Percentiles rank a stretch among this genome's conserved stretches.
phyloP scores from a whole-genome alignment of 164 flowering plant species.

The Euptelea pleiosperma region DNA sequence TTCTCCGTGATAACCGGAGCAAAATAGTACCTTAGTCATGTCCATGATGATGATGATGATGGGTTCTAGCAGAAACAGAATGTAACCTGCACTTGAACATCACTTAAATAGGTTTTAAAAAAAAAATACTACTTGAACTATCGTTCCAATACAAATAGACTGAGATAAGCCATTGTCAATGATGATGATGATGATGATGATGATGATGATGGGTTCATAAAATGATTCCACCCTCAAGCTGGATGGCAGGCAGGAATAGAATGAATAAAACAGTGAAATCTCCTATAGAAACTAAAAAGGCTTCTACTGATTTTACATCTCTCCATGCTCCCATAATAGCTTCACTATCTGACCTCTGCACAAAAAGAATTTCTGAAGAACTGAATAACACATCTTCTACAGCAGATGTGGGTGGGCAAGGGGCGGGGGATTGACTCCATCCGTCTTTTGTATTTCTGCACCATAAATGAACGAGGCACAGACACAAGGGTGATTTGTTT shows the following conservation, averaged over 20 bases:
- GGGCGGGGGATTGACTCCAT: neutral
- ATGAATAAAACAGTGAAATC: neutral
- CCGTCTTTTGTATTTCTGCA: neutral
- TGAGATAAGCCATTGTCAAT: neutral
- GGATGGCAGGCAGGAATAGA: neutral
- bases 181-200: neutral
- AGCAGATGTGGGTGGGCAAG: neutral
- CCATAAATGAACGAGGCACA: conserved; percentile 1
- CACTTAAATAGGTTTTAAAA: too few species aligned
- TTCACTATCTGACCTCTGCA: conserved; percentile 11
- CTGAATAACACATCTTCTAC: neutral
- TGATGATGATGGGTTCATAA: neutral
- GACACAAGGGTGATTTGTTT: neutral
- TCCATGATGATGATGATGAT: too few species aligned
- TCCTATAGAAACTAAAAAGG: neutral
- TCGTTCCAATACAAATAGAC: neutral
- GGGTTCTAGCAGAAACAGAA: too few species aligned
- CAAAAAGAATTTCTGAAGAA: neutral
- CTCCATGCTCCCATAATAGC: conserved; percentile 9
- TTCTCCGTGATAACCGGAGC: too few species aligned
- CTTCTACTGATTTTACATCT: neutral
- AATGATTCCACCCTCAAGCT: neutral
- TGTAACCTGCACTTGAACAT: too few species aligned
- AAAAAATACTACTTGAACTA: neutral
- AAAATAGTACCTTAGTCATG: too few species aligned